A percentile compares a stretch with the other conserved stretches of the same genome.
phyloP scores from a whole-genome alignment of 176 grass and related monocot genomes.

The Miscanthus lutarioriparius region DNA sequence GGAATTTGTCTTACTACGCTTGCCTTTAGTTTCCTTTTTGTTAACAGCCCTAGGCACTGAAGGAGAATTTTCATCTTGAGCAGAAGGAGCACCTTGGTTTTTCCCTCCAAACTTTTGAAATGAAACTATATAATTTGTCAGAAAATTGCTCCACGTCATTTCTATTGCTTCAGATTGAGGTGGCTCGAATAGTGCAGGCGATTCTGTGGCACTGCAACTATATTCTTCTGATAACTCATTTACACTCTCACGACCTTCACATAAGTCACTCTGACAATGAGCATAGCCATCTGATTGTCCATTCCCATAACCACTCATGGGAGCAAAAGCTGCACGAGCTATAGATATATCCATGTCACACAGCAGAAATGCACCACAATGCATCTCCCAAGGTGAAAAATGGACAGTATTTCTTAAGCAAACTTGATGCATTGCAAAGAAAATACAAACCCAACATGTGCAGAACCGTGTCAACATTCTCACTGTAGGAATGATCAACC shows the following conservation, averaged over 20 bases:
- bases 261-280: not conserved
- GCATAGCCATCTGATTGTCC: slow-evolving; percentile 19
- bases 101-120: slow-evolving; percentile 14
- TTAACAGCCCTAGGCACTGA: slow-evolving; percentile 19
- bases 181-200: not conserved
- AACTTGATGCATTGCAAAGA: slow-evolving; percentile 27
- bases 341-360: slow-evolving; percentile 44
- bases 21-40: slow-evolving; percentile 28
- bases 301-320: slow-evolving; percentile 26
- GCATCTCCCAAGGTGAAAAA: slow-evolving; percentile 42
- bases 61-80: slow-evolving; percentile 24
- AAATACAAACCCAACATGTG: slow-evolving; percentile 39
- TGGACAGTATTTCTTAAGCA: slow-evolving; percentile 37
- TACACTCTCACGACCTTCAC: slow-evolving; percentile 1
- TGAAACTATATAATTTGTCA: slow-evolving; percentile 38
- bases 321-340: slow-evolving; percentile 7
- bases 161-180: slow-evolving; percentile 2
- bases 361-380: slow-evolving; percentile 45
- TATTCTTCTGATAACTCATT: slow-evolving; percentile 32
- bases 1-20: not conserved
- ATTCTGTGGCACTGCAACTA: slow-evolving; percentile 10
- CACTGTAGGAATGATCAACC: slow-evolving; percentile 11
- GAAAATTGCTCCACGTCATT: slow-evolving; percentile 32
- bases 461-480: slow-evolving; percentile 42
- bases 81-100: slow-evolving; percentile 21